Evolutionary conservation across 148 eudicot species (phyloP), one percentile per base, ranked within the genome.

Genomic region (Chenopodium berlandieri): DNA sequence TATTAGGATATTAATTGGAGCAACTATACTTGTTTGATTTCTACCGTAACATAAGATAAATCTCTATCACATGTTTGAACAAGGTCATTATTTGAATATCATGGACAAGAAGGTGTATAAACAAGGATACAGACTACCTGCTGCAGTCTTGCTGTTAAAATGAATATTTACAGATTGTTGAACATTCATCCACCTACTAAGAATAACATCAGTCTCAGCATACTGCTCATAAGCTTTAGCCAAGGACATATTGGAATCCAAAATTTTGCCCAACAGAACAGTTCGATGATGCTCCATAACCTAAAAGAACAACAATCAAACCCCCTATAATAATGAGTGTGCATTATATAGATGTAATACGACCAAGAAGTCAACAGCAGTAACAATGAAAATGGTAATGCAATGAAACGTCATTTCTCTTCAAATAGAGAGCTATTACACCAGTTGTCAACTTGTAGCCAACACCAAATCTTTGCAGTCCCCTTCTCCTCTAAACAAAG

Each of bases 151-250:
- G 91, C 90, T 90, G 86, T 94, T 98, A 76, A 87, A 92, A 56
- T 90, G 80, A 60, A 89, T 80, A 87, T 94, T 96, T 68, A 96
- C 77, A 75, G 97, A 88, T 74, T 89, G 97, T 75, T 96, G 99
- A 86, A 96, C 95, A 65, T 83, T 87, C 92, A 86, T 84, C 93
- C 90, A 91, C 27, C 91, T 90, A 71, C 9, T 48, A 78, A 91
- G 83, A 62, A 88, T 84, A 78, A 69, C 77, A 11, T 87, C 80
- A 22, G 77, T 85, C 32, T 90, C 92, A 70, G 87, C 78, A 11
- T 82, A 69, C 81, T 86, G 86, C 58, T 83, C 81, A 84, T 75
- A 84, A 79, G 94, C 92, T 88, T 90, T 89, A 66, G 89, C 86
- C 75, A 93, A 84, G 78, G 92, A 85, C 81, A 85, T 82, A 83